Percentiles rank a stretch among this genome's conserved stretches.
Evolutionary conservation across 495 filamentous ascomycete genomes (phyloP).

Genomic region (Aspergillus hancockii): DNA sequence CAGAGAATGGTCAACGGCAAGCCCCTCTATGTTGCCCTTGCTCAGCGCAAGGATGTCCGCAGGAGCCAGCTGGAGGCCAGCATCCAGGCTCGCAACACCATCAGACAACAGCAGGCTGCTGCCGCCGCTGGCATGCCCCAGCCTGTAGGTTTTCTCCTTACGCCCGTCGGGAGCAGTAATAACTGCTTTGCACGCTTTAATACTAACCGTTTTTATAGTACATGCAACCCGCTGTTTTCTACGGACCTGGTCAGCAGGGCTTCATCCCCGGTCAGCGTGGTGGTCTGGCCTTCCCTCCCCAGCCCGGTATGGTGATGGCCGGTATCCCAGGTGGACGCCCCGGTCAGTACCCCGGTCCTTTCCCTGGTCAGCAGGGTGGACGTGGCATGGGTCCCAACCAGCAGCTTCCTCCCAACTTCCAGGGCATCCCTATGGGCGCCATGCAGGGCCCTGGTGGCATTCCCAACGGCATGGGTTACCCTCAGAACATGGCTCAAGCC

Average conservation of each 20-base stretch:
- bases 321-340: slow-evolving; percentile 78
- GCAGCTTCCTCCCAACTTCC: slow-evolving; percentile 81
- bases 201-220: slow-evolving; percentile 34
- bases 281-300: slow-evolving; percentile 82
- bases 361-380: slow-evolving; percentile 78
- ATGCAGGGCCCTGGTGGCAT: slow-evolving; percentile 64
- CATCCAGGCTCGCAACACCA: slow-evolving; percentile 98
- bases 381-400: slow-evolving; percentile 76
- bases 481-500: slow-evolving; percentile 61
- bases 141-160: slow-evolving; percentile 51
- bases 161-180: too few species aligned
- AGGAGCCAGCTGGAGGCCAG: slow-evolving; percentile 98
- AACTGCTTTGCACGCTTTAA: background rate
- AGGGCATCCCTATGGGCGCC: slow-evolving; percentile 72
- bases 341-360: slow-evolving; percentile 77
- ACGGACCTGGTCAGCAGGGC: slow-evolving; percentile 82
- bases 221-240: slow-evolving; percentile 87
- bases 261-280: slow-evolving; percentile 74
- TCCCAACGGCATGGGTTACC: slow-evolving; percentile 56
- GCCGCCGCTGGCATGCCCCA: slow-evolving; percentile 90
- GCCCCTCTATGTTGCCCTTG: slow-evolving; percentile 95
- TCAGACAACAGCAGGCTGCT: slow-evolving; percentile 96
- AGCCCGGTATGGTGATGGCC: slow-evolving; percentile 79
- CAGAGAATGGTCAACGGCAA: slow-evolving; percentile 98
- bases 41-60: slow-evolving; percentile 98